Evolutionary conservation across 768 basidiomycete genomes (phyloP).

Genomic region (Amanita jacksonii): DNA sequence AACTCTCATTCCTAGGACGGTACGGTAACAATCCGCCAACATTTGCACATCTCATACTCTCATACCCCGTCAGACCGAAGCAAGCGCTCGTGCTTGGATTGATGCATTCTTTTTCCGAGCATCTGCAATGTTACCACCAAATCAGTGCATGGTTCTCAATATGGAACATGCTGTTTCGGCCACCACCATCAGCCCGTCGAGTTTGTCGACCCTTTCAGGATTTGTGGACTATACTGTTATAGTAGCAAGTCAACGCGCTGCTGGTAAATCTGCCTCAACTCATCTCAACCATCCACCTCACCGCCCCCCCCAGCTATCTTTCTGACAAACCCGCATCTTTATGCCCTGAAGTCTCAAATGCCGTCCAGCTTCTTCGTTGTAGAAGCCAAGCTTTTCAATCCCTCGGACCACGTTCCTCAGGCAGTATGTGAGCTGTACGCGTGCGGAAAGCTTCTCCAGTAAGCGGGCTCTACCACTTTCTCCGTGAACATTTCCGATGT

Average conservation of each 20-base stretch:
- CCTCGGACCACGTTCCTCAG: constrained; percentile 11
- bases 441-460: constrained; percentile 12
- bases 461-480: not conserved
- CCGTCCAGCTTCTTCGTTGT: constrained; percentile 11
- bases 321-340: not conserved
- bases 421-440: constrained; percentile 14
- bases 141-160: constrained; percentile 9
- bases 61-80: constrained; percentile 13
- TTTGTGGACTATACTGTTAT: not conserved
- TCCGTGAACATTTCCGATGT: not conserved
- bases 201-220: constrained; percentile 2
- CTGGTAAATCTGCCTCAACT: not conserved
- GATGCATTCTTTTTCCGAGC: constrained; percentile 10
- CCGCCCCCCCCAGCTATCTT: not conserved
- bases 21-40: not conserved
- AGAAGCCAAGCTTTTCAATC: constrained; percentile 12
- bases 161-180: constrained; percentile 9
- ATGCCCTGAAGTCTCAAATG: not conserved
- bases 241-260: constrained; percentile 1
- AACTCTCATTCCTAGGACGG: constrained; percentile 9
- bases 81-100: constrained; percentile 15
- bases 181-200: constrained; percentile 9
- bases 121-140: constrained; percentile 8
- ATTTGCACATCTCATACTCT: constrained; percentile 7
- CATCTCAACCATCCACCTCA: not conserved